Base-by-base conservation (phyloP, 768 basidiomycete species). In the Russula abietina region DNA sequence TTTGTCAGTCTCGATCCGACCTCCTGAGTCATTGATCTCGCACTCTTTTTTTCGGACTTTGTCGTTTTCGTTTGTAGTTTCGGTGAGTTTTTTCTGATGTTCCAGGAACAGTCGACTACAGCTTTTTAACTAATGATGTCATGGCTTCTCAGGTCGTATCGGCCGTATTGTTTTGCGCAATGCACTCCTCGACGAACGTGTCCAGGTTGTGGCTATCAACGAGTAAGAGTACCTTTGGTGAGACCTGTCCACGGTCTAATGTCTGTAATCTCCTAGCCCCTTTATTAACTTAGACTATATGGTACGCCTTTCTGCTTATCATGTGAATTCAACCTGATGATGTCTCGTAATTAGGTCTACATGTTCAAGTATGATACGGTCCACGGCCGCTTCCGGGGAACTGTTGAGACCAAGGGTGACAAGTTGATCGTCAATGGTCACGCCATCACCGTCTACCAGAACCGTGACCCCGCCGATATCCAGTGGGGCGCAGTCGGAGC, bases 281-380 rank as follows among this genome's bases (percentile, higher is more conserved):
- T 99, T 98, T 87, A 98, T 99, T 67, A 87, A 92, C 74, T 86
- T 95, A 69, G 83, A 87, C 3, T 98, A 99, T 86, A 97, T 98
- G 95, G 96, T 89, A 57, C 38, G 83, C 38, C 43, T 45, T 38
- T 46, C n/a, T 10, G 16, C 26, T 28, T n/a, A 11, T 12, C 12
- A 14, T 43, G 12, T 55, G 24, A 41, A 50, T 22, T 17, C n/a
- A 55, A 10, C 32, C 30, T 24, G 49, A 59, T 22, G 11, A 59
- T 22, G 11, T 54, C 30, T 16, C n/a, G 59, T 24, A 62, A 49
- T 28, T 59, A 92, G 90, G 89, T 94, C 74, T 97, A 97, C 84
- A 93, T 97, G 93, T 95, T 97, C 89, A 96, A 93, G 81, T 95
- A 85, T 73, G 93, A 95, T 75, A 89, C 93, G 61, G 91, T 93